These are phyloP conservation scores for Aschersonia sp. DNA, from an alignment of 2,329 filamentous ascomycete species.

Conservation along the genomic window DNA sequence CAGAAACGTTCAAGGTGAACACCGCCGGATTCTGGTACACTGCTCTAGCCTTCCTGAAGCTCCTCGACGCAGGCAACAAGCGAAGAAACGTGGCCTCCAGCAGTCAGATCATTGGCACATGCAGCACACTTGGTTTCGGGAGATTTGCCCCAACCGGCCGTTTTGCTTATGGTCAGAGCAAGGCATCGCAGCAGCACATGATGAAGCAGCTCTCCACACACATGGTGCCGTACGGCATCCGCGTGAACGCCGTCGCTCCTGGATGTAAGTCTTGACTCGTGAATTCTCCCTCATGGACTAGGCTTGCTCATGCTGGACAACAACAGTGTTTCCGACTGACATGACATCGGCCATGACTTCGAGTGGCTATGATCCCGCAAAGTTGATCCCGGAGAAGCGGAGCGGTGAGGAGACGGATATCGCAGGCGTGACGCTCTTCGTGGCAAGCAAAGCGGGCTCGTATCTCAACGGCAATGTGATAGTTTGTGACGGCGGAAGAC, in stretches of 20 bases:
- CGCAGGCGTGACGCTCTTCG: slow-evolving; percentile 45
- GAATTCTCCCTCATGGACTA: not conserved
- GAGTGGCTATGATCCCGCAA: not conserved
- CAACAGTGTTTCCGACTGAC: slow-evolving; percentile 40
- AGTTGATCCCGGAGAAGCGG: not conserved
- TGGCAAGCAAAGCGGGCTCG: slow-evolving; percentile 42
- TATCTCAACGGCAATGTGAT: slow-evolving; percentile 49
- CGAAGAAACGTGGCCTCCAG: slow-evolving; percentile 33
- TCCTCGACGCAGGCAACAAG: slow-evolving; percentile 50
- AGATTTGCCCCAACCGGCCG: slow-evolving; percentile 49
- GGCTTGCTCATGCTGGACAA: not conserved
- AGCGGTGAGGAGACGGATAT: slow-evolving; percentile 26
- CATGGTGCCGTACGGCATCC: slow-evolving; percentile 46
- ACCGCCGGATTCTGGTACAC: slow-evolving; percentile 57
- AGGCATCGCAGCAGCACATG: slow-evolving; percentile 57
- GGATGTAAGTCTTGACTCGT: slow-evolving; percentile 19
- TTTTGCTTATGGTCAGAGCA: slow-evolving; percentile 60
- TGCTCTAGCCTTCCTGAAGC: slow-evolving; percentile 51
- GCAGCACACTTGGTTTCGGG: slow-evolving; percentile 57
- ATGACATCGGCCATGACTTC: slow-evolving; percentile 17
- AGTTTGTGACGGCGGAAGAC: slow-evolving; percentile 44
- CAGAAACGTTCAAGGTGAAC: slow-evolving; percentile 52
- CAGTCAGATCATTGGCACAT: slow-evolving; percentile 49
- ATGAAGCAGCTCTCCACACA: slow-evolving; percentile 55
- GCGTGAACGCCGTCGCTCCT: slow-evolving; percentile 32